Percentiles rank a stretch among this genome's conserved stretches.
Evolutionary conservation across 306 rosid genomes (phyloP).

Genomic region (Betula pendula): DNA sequence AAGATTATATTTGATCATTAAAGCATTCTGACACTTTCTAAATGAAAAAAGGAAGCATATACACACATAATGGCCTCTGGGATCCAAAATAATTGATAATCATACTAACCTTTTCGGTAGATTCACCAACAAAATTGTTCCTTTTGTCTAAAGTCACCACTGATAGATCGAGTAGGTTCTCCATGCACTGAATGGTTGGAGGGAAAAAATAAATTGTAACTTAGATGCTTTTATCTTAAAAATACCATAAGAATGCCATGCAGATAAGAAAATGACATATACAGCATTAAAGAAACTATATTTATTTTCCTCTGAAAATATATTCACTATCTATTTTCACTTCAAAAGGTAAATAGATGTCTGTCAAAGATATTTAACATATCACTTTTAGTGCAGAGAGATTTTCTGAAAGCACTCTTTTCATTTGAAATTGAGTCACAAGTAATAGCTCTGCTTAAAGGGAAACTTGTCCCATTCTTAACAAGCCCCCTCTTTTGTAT

Average conservation of each 20-base stretch:
- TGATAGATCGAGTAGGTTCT: constrained; percentile 47
- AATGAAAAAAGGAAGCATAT: constrained; percentile 2
- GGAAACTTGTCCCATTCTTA: not conserved
- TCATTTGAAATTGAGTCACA: not conserved
- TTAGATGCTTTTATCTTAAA: constrained; percentile 11
- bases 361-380: not conserved
- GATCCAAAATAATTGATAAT: constrained; percentile 24
- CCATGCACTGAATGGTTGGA: constrained; percentile 65
- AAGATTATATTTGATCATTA: constrained; percentile 6
- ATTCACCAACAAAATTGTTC: constrained; percentile 34
- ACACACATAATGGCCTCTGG: constrained; percentile 18
- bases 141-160: constrained; percentile 30
- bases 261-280: constrained; percentile 14
- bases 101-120: constrained; percentile 56
- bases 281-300: not conserved
- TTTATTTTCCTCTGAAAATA: not conserved
- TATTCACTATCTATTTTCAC: not conserved
- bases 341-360: not conserved
- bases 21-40: not conserved
- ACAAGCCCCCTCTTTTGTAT: not conserved
- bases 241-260: constrained; percentile 17
- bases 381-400: not conserved
- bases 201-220: constrained; percentile 4
- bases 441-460: not conserved
- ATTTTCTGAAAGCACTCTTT: not conserved